Evolutionary conservation across 768 basidiomycete species (phyloP), one percentile per base, ranked within the genome.

Genomic region (Naganishia randhawae): DNA sequence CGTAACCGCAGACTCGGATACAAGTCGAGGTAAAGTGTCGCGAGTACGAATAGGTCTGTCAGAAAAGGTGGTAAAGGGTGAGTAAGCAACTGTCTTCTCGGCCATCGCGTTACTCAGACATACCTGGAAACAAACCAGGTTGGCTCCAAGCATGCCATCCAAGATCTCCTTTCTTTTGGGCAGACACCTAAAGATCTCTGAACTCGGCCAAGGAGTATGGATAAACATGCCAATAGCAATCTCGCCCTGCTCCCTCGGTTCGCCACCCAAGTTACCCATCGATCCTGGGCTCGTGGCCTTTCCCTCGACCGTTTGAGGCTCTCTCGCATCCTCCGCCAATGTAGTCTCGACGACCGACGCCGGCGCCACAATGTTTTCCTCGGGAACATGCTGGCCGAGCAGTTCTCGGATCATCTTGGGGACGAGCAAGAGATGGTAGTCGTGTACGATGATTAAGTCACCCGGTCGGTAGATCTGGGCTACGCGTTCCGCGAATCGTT

Each of bases 61-160:
- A 10, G n/a, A 7, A 32, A 41, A 55, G 27, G 22, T 13, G 27
- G 39, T 7, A 29, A 62, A 37, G n/a, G 33, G 31, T 14, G 22
- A 39, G 8, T 50, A 75, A 81, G 32, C 65, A 83, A 85, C 82
- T 92, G 91, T 53, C 22, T 6, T 10, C 19, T 29, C 8, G 27
- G 13, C 9, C 7, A 25, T 8, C 51, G 27, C 13, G 9, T 8
- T 14, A 53, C 51, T 53, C 51, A n/a, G n/a, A n/a, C 45, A 22
- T 48, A 61, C 57, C 57, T 61, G 57, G 90, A 99, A 98, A 80
- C 91, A 94, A 55, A 97, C 87, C 37, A 96, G 85, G 81, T 96
- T 93, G 55, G 95, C 92, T 33, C 94, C 93, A 51, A 98, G 88
- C 91, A 99, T 96, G 41, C 95, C 96, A 71, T 97, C 92, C 29